These are phyloP conservation scores for Phytopythium cucurbitacearum DNA, from an alignment of 352 stramenopile genomes.

Conservation along the genomic window DNA sequence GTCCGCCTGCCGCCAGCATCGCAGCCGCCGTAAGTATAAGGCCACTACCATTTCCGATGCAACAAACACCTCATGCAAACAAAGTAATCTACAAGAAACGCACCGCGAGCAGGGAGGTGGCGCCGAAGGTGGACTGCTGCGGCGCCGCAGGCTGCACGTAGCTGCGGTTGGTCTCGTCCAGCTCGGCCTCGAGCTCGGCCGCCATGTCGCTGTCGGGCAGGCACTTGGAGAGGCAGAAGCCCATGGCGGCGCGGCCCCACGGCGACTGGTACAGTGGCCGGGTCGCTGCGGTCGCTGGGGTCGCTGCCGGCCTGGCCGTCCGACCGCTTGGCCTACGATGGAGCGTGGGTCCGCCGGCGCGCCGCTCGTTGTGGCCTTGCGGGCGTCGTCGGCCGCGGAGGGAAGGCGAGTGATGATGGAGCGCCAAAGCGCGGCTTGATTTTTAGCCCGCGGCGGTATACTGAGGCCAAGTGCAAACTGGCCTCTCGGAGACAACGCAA, in stretches of 20 bases:
- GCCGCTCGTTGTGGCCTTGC: background rate
- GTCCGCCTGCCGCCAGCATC: conserved; percentile 40
- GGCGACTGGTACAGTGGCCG: background rate
- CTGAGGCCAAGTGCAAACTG: background rate
- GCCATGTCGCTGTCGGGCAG: conserved; percentile 81
- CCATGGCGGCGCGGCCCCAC: conserved; percentile 36
- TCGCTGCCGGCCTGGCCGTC: conserved; percentile 1
- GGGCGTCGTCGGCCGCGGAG: background rate
- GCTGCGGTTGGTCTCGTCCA: conserved; percentile 65
- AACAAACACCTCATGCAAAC: background rate
- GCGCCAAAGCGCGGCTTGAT: no score
- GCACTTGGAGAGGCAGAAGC: conserved; percentile 83
- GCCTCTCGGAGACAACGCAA: no score
- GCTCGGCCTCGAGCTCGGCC: conserved; percentile 76
- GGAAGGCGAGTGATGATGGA: background rate
- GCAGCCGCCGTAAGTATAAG: background rate
- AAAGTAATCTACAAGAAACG: conserved; percentile 4
- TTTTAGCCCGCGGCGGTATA: background rate
- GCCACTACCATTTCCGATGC: background rate
- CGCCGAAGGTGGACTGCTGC: conserved; percentile 57
- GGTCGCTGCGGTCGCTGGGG: background rate
- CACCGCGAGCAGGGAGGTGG: conserved; percentile 72
- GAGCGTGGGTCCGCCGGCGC: background rate
- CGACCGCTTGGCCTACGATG: conserved; percentile 1
- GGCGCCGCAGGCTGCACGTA: conserved; percentile 35